Evolutionary conservation across 192 early-diverging fungal species (phyloP).

Genomic region (Glomus cerebriforme): DNA sequence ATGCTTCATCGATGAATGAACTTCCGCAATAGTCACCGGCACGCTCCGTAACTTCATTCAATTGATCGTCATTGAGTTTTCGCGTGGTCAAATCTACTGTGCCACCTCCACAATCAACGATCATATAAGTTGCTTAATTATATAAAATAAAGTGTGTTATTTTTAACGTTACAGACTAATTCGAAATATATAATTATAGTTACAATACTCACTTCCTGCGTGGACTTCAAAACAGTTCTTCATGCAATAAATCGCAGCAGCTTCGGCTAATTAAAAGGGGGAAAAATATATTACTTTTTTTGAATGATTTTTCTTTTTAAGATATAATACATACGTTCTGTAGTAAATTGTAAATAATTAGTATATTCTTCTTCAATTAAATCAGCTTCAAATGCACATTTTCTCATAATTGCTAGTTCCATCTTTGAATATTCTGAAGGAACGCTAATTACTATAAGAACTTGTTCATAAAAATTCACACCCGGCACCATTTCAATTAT

Average conservation of each 20-base stretch:
- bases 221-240: not conserved
- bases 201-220: not conserved
- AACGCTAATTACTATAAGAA: constrained; percentile 7
- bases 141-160: too few species aligned
- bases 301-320: not conserved
- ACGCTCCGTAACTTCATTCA: constrained; percentile 51
- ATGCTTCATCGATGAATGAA: constrained; percentile 45
- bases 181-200: too few species aligned
- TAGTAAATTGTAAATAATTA: constrained; percentile 5
- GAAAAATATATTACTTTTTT: not conserved
- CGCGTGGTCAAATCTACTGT: constrained; percentile 40
- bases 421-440: not conserved
- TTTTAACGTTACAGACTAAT: too few species aligned
- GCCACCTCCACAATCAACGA: constrained; percentile 48
- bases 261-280: constrained; percentile 1
- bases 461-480: not conserved
- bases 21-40: constrained; percentile 49
- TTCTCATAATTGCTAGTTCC: constrained; percentile 3
- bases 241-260: constrained; percentile 6
- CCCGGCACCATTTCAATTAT: not conserved
- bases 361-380: not conserved
- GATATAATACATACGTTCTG: constrained; percentile 10
- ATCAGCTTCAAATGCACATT: not conserved
- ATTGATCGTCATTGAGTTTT: not conserved
- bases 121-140: constrained; percentile 33